Base-by-base conservation (phyloP, 805 yeast species). In the Ogataea nonfermentans region DNA sequence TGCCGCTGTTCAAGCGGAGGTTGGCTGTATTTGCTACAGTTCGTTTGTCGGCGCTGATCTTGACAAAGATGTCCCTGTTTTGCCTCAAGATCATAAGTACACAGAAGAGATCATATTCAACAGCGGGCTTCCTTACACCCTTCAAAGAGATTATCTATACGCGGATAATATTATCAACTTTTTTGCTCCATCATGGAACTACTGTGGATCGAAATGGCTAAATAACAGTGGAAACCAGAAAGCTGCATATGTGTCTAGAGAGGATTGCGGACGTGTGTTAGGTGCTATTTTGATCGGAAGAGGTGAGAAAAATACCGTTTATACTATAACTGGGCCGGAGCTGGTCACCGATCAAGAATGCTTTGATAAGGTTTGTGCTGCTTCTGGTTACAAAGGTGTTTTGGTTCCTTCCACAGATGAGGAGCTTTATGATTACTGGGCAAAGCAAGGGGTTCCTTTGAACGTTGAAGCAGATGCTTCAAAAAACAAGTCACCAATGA, bases 11-110 rank as follows among this genome's bases (percentile, higher is more conserved):
- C 13, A 37, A 13, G 44, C 44, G 9, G 37, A 28, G 15, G 44
- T 40, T 24, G 32, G 24, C 12, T 37, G 44, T 15, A 24, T 40
- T 25, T 35, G 41, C 44, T 40, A 40, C 29, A 40, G 43, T 20
- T 40, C 44, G 8, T 37, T 40, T 38, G 41, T 40, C 9, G 44
- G 44, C 9, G 44, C 44, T 13, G 44, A 40, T 8, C 22, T 40
- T 12, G 44, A 40, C 15, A 35, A 40, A 29, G 41, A 40, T 22
- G 29, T 35, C 5, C 44, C 44, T 14, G 44, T 34, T 9, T 22
- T 40, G n/a, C 44, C 44, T 37, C 26, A 35, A 9, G 44, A 40
- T 28, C 44, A 40, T 17, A 37, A 36, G 29, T 35, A 37, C 27
- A 35, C 44, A 3, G 44, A 40, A 19, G 26, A 40, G 17, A n/a